Evolutionary conservation across 176 grass and related monocot genomes (phyloP).

Genomic region (Triticum urartu): DNA sequence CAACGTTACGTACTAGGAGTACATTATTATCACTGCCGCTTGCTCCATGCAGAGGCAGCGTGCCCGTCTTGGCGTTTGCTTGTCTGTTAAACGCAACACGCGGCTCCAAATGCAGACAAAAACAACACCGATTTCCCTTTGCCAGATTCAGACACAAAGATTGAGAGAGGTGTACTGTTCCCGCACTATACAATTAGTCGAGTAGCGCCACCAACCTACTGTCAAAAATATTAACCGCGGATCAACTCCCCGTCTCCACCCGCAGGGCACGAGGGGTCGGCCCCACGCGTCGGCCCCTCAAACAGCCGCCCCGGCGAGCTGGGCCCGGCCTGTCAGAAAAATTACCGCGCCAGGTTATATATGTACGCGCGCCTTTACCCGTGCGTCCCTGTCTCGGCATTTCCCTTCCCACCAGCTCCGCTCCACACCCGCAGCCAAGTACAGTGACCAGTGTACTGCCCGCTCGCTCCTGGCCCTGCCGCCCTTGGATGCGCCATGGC

Average conservation of each 20-base stretch:
- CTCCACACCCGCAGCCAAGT: constrained; percentile 13
- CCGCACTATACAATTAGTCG: no score
- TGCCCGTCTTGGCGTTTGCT: neutral
- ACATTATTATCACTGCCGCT: neutral
- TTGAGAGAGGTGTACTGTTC: neutral
- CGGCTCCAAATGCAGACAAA: neutral
- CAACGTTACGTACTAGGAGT: neutral
- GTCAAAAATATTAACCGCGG: constrained; percentile 45
- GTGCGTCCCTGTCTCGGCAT: constrained; percentile 11
- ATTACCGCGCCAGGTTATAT: constrained; percentile 47
- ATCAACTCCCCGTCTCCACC: neutral
- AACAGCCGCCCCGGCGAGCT: accelerated
- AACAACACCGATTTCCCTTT: neutral
- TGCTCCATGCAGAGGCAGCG: neutral
- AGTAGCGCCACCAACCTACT: constrained; percentile 10
- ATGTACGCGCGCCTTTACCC: neutral
- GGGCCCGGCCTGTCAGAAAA: neutral
- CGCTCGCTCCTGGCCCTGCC: neutral
- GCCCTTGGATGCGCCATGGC: constrained; percentile 58
- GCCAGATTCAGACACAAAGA: neutral
- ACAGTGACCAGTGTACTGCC: constrained; percentile 28
- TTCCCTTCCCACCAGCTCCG: neutral
- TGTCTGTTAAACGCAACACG: constrained; percentile 17
- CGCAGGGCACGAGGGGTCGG: accelerated
- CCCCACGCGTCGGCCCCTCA: accelerated